These are phyloP conservation scores for Cyberlindnera suaveolens DNA, from an alignment of 805 yeast genomes.

Conservation along the genomic window DNA sequence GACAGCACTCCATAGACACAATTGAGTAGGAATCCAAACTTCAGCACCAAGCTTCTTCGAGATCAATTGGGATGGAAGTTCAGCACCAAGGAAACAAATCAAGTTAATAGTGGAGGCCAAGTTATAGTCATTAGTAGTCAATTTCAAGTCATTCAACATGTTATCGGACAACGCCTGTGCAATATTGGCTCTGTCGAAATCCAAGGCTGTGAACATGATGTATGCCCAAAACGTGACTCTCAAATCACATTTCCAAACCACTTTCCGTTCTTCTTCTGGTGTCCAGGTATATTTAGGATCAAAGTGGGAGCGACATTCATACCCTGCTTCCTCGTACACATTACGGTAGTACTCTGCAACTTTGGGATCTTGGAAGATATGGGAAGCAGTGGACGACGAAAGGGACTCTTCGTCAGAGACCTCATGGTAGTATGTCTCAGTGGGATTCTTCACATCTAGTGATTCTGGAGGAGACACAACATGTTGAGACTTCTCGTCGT, in stretches of 20 bases:
- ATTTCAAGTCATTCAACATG: constrained; percentile 25
- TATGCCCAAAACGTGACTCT: constrained; percentile 53
- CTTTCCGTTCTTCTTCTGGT: constrained; percentile 39
- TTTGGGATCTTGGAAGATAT: constrained; percentile 32
- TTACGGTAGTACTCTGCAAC: constrained; percentile 39
- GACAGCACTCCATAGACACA: constrained; percentile 50
- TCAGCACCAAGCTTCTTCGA: constrained; percentile 63
- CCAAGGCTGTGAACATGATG: constrained; percentile 51
- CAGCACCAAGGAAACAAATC: constrained; percentile 48
- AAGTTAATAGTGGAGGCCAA: constrained; percentile 49
- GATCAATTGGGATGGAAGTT: constrained; percentile 59
- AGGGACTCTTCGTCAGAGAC: too few species aligned
- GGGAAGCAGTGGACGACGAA: neutral
- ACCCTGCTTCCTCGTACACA: constrained; percentile 41
- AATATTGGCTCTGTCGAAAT: constrained; percentile 53
- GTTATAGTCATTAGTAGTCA: constrained; percentile 56
- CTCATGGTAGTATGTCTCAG: too few species aligned
- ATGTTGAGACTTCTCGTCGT: too few species aligned
- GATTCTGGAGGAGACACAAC: too few species aligned
- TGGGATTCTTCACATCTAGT: too few species aligned
- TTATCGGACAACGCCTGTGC: constrained; percentile 54
- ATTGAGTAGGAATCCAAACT: constrained; percentile 53
- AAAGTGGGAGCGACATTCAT: constrained; percentile 49
- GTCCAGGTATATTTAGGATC: constrained; percentile 58
- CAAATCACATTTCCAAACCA: constrained; percentile 48